Conservation (phyloP, 192 early-diverging fungal genomes). For the Entomortierella chlamydospora region DNA sequence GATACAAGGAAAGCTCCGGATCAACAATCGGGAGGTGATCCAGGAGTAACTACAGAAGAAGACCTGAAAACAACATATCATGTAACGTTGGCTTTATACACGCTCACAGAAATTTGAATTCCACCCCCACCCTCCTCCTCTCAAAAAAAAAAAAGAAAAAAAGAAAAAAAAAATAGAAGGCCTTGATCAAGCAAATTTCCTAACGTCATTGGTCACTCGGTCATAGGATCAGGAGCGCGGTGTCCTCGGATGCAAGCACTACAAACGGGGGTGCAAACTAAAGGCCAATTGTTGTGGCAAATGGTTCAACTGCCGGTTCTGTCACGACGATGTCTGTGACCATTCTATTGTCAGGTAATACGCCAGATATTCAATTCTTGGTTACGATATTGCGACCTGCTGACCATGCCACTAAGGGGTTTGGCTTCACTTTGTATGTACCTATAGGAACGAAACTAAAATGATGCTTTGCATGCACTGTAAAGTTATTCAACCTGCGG, state of each 20-base stretch:
- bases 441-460: constrained; percentile 60
- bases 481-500: constrained; percentile 79
- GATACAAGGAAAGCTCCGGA: constrained; percentile 28
- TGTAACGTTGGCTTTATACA: constrained; percentile 33
- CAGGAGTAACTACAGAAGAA: constrained; percentile 54
- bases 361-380: background rate
- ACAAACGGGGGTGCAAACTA: constrained; percentile 77
- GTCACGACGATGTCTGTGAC: constrained; percentile 83
- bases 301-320: constrained; percentile 85
- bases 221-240: constrained; percentile 61
- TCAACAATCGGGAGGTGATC: constrained; percentile 24
- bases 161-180: too few species aligned
- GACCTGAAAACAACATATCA: constrained; percentile 62
- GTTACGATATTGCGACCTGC: too few species aligned
- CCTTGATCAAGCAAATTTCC: too few species aligned
- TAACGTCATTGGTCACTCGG: background rate
- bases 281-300: constrained; percentile 84
- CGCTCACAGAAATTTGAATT: too few species aligned
- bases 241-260: constrained; percentile 83
- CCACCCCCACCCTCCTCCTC: too few species aligned
- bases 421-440: too few species aligned
- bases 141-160: too few species aligned
- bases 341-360: constrained; percentile 80
- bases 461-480: constrained; percentile 97
- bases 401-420: too few species aligned